Percentiles rank a stretch among this genome's conserved stretches.
These are phyloP conservation scores for Phaeosphaeriaceae sp. DNA, from an alignment of 2,329 filamentous ascomycete species.

Conservation along the genomic window DNA sequence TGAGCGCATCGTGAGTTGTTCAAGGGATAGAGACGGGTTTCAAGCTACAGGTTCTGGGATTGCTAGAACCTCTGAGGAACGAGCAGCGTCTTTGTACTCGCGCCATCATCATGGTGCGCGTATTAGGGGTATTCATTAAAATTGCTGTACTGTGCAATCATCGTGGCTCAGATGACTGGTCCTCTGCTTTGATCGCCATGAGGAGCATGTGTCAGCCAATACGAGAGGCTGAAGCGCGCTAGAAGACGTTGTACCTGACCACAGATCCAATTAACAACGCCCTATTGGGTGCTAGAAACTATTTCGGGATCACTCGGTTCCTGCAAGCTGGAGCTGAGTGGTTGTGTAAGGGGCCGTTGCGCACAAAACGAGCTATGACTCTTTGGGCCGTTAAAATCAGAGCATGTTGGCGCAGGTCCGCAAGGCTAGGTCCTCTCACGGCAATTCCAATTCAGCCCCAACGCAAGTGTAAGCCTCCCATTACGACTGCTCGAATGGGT, in stretches of 20 bases:
- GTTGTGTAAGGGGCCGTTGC: background rate
- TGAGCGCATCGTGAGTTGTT: constrained; percentile 23
- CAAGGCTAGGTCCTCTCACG: background rate
- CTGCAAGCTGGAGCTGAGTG: background rate
- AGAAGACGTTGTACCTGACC: background rate
- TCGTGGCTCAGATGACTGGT: background rate
- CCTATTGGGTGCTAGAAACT: background rate
- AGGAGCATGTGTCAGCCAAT: background rate
- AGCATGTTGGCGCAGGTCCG: background rate
- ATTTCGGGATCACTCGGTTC: background rate
- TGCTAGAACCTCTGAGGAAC: background rate
- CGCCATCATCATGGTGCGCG: background rate
- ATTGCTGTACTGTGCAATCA: background rate
- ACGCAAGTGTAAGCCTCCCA: background rate
- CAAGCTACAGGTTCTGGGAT: too few species aligned
- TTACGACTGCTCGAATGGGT: background rate
- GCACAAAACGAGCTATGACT: background rate
- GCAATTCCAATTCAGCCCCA: background rate
- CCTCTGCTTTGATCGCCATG: background rate
- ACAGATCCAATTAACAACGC: background rate
- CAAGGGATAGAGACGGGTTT: background rate
- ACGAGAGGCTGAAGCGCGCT: background rate
- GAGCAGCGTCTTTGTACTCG: background rate
- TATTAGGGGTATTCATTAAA: background rate
- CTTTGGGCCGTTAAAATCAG: background rate